Conservation (phyloP, 2,329 filamentous ascomycete species). For the Penicillium hordei region DNA sequence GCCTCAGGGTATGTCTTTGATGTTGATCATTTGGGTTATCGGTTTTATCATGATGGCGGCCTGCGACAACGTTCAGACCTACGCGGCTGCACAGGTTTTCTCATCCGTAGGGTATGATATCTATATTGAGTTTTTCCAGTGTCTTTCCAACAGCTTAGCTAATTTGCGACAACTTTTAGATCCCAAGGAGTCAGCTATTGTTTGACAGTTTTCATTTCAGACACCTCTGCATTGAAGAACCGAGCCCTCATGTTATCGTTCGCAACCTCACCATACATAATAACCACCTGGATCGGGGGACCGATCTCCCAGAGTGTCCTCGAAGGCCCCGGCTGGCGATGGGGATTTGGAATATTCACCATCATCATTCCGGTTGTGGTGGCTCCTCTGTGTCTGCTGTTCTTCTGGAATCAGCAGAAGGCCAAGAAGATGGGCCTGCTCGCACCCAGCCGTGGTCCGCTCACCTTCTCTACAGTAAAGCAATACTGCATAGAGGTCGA, state of each 20-base stretch:
- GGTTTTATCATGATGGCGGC: conserved; percentile 63
- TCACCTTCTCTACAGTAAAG: conserved; percentile 46
- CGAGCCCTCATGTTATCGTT: conserved; percentile 61
- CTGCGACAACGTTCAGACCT: conserved; percentile 60
- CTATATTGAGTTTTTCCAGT: conserved; percentile 1
- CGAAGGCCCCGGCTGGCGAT: conserved; percentile 32
- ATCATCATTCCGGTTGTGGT: conserved; percentile 59
- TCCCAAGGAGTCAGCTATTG: conserved; percentile 48
- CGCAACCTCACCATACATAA: conserved; percentile 60
- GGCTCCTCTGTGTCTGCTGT: conserved; percentile 55
- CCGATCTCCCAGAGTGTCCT: conserved; percentile 50
- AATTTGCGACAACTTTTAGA: background rate
- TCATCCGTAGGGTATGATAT: conserved; percentile 59
- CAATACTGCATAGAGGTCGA: conserved; percentile 64
- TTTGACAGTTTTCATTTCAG: conserved; percentile 60
- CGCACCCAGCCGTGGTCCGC: conserved; percentile 47
- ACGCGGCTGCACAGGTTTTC: conserved; percentile 62
- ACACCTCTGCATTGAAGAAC: conserved; percentile 61
- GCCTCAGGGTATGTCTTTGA: conserved; percentile 14
- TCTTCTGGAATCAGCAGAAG: conserved; percentile 57
- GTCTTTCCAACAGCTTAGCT: background rate
- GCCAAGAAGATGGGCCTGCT: conserved; percentile 57
- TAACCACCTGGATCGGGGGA: conserved; percentile 57
- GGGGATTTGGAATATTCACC: conserved; percentile 55
- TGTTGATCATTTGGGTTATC: conserved; percentile 13